Base-by-base conservation (phyloP, 352 stramenopile genomes). In the Hyaloperonospora brassicae region DNA sequence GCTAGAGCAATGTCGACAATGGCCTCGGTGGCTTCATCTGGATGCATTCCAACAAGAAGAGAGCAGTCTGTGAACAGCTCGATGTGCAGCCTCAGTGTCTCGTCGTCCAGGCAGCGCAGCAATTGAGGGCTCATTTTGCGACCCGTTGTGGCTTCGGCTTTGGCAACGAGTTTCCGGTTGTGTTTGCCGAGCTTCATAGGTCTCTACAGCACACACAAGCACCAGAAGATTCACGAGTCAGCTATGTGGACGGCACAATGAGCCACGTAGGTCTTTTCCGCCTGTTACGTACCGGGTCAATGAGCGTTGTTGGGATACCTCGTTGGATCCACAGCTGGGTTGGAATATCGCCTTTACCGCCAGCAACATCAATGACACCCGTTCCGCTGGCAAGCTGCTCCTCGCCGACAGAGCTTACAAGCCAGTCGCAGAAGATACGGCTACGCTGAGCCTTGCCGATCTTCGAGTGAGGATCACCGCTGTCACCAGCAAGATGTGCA, bases 21-120 rank as follows among this genome's bases (percentile, higher is more conserved):
- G 23, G 84, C 86, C 68, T 98, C 95, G 0, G 95, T 98, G 5
- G 95, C 95, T 55, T 95, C 89, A 68, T 98, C 95, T 27, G 94
- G 92, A 59, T 98, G 94, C 83, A 98, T 97, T 11, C 94, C 94
- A 35, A 97, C 71, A 23, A 98, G 67, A 22, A 96, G 27, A 9
- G 87, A 93, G 50, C 84, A 88, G 57, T 89, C 57, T 27, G 70
- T 44, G 44, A 98, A 84, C 11, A 94, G 66, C 41, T 71, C 58
- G 0, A 45, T 40, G 49, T 89, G 70, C 13, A 72, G 44, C 3
- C 58, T 61, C n/a, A 87, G 59, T 14, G 71, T 72, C 40, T 78
- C 63, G 30, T 79, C 61, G 34, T 87, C 76, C n/a, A 91, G 55
- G 25, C 72, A 81, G 40, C 72, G 66, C 11, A 79, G 56, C 13